phyloP scores from a whole-genome alignment of 2,329 filamentous ascomycete species.

The Sphaerulina musiva region DNA sequence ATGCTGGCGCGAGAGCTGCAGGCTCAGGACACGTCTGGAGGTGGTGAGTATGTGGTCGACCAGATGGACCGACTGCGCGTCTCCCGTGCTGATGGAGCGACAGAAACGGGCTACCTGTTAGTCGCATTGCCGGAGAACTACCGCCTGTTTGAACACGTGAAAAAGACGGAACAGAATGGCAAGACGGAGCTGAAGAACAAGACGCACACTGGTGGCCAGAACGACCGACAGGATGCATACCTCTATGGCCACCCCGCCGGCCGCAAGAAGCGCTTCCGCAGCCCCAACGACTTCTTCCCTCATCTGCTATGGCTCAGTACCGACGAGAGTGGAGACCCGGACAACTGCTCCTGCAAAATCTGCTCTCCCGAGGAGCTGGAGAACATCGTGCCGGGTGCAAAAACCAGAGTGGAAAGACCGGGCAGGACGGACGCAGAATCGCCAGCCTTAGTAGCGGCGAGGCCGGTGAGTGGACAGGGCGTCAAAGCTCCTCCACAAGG shows the following conservation, averaged over 20 bases:
- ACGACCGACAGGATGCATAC: conserved; percentile 54
- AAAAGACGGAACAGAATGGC: conserved; percentile 42
- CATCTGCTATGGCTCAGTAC: conserved; percentile 53
- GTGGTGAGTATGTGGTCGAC: conserved; percentile 14
- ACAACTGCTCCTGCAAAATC: conserved; percentile 53
- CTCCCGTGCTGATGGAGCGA: conserved; percentile 1
- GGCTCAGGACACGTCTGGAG: conserved; percentile 18
- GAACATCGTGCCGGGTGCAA: conserved; percentile 32
- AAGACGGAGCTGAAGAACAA: conserved; percentile 43
- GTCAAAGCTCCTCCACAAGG: conserved; percentile 15
- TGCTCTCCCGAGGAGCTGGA: conserved; percentile 50
- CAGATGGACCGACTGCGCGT: not conserved
- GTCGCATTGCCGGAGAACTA: conserved; percentile 52
- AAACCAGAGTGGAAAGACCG: conserved; percentile 17
- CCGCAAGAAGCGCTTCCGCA: conserved; percentile 52
- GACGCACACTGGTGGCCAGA: conserved; percentile 45
- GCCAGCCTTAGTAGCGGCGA: conserved; percentile 1
- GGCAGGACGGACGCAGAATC: conserved; percentile 16
- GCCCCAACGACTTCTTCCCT: conserved; percentile 54
- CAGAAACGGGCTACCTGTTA: conserved; percentile 46
- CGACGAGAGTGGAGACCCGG: conserved; percentile 47
- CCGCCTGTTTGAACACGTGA: conserved; percentile 53
- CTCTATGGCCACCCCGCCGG: conserved; percentile 55
- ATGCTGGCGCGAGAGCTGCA: conserved; percentile 50
- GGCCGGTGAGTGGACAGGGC: conserved; percentile 15